Evolutionary conservation across 371 early-diverging fungal species (phyloP).

Genomic region (Fennellomyces sp.): DNA sequence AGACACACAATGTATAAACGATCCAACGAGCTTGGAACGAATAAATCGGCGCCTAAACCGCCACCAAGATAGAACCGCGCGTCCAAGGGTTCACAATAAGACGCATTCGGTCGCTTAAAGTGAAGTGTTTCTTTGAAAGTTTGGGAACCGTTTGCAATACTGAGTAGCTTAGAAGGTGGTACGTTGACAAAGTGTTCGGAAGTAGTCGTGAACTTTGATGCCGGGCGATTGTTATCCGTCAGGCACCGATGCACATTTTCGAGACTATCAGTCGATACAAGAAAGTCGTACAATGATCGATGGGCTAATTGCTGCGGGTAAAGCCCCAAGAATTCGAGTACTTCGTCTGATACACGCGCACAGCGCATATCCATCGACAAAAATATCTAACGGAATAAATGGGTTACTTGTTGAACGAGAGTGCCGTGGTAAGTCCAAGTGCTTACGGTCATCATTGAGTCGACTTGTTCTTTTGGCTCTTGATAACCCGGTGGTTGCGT

Average conservation of each 20-base stretch:
- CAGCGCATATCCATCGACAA: slow-evolving; percentile 60
- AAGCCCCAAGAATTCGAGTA: slow-evolving; percentile 55
- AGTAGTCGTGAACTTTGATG: background rate
- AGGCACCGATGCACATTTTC: slow-evolving; percentile 41
- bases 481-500: slow-evolving; percentile 15
- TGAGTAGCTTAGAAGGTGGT: slow-evolving; percentile 4
- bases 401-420: too few species aligned
- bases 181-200: slow-evolving; percentile 1
- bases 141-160: slow-evolving; percentile 19
- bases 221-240: slow-evolving; percentile 7
- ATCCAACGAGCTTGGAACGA: slow-evolving; percentile 13
- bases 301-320: slow-evolving; percentile 63
- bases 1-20: slow-evolving; percentile 25
- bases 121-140: slow-evolving; percentile 14
- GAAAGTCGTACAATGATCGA: slow-evolving; percentile 58
- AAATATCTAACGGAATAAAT: slow-evolving; percentile 26
- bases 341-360: slow-evolving; percentile 61
- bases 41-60: slow-evolving; percentile 59
- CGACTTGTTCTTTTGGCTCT: background rate
- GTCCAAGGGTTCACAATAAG: slow-evolving; percentile 4
- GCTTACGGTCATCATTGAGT: slow-evolving; percentile 14
- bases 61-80: slow-evolving; percentile 58
- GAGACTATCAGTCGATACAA: slow-evolving; percentile 49
- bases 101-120: slow-evolving; percentile 4
- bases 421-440: background rate